These are phyloP conservation scores for Dissophora globulifera DNA, from an alignment of 192 early-diverging fungal genomes.

Conservation along the genomic window DNA sequence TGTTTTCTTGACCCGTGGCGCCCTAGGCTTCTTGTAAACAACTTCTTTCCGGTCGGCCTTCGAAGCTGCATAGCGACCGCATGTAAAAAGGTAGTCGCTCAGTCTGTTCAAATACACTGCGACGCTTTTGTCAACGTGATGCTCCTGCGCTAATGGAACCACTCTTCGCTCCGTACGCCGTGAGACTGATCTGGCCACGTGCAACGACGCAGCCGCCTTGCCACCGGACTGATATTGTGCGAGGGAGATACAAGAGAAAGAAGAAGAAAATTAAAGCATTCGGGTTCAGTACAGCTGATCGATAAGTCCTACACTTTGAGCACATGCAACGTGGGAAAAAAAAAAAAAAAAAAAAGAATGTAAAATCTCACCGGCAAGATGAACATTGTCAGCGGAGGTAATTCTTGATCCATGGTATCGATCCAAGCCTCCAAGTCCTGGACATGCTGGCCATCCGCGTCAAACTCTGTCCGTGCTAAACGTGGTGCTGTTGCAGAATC, in stretches of 20 bases:
- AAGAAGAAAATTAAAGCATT: no score
- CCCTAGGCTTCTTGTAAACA: conserved; percentile 70
- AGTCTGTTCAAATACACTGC: conserved; percentile 79
- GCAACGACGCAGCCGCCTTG: conserved; percentile 76
- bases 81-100: conserved; percentile 90
- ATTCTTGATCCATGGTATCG: conserved; percentile 73
- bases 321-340: no score
- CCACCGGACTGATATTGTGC: no score
- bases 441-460: conserved; percentile 70
- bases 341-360: not conserved
- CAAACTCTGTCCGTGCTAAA: conserved; percentile 81
- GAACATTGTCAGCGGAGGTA: conserved; percentile 84
- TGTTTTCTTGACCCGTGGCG: conserved; percentile 25
- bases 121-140: conserved; percentile 65
- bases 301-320: no score
- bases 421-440: conserved; percentile 84
- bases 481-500: conserved; percentile 64
- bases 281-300: no score
- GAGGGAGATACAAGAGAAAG: no score
- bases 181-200: conserved; percentile 83
- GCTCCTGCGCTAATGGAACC: conserved; percentile 72
- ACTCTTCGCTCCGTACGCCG: conserved; percentile 84
- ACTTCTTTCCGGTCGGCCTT: conserved; percentile 73
- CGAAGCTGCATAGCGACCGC: conserved; percentile 82
- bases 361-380: conserved; percentile 77